Base-by-base conservation (phyloP, 164 flowering plant genomes). In the Nelumbo lutea region DNA sequence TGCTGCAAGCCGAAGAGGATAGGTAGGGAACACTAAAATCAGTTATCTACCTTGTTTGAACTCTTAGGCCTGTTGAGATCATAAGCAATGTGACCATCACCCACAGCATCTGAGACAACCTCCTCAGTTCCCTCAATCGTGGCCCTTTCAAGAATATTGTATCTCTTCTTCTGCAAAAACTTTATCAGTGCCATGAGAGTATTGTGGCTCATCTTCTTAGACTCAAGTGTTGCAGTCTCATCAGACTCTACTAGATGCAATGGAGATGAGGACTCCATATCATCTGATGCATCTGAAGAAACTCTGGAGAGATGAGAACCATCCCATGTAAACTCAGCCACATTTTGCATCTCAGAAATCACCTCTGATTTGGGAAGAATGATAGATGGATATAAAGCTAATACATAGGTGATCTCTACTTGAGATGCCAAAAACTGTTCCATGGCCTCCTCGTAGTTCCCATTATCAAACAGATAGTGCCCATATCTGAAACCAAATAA, bases 391-490 rank as follows among this genome's bases (percentile, higher is more conserved):
- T 90, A 93, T 27, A 96, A 73, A 64, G 97, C 85, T 60, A 96
- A 96, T 64, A 93, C 95, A 77, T 91, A 88, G 9, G 90, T 88
- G 65, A 93, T 86, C 70, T 96, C 96, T 9, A 90, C 96, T 83
- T 89, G 95, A 76, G 99, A 93, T 72, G 88, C 91, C 76, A 82
- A 64, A 82, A 96, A 96, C 61, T 96, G 97, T 67, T 96, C 98
- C 98, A 96, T 93, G 65, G 99, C 98, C 69, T 93, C 96, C 82
- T 96, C 98, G 71, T 93, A 91, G 90, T 83, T 85, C 63, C 89
- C 91, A 81, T 81, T 96, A 51, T 96, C 96, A 78, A 90, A 93
- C 45, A 96, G 83, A 80, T 85, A 77, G 75, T 91, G 98, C 57
- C 95, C 99, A 82, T 88, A 96, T 76, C 94, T 89, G 85, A 73